These are phyloP conservation scores for Pseudonitzschia multistriata DNA, from an alignment of 108 stramenopile genomes.

Conservation along the genomic window DNA sequence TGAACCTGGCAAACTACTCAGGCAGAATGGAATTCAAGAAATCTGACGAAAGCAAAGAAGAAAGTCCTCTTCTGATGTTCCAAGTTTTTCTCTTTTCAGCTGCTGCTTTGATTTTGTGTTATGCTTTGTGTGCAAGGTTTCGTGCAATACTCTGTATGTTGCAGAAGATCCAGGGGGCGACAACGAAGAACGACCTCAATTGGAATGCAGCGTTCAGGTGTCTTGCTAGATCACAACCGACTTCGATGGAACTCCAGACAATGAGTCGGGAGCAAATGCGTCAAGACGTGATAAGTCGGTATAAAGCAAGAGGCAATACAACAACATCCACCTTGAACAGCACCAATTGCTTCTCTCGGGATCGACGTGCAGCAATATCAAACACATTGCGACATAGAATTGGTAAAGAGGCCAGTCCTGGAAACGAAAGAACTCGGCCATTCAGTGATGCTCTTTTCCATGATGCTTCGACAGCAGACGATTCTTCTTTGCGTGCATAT, in stretches of 20 bases:
- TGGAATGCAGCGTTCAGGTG: conserved; percentile 71
- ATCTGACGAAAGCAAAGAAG: background rate
- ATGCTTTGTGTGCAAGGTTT: conserved; percentile 12
- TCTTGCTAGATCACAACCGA: conserved; percentile 72
- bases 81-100: conserved; percentile 7
- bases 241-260: conserved; percentile 62
- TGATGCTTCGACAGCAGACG: conserved; percentile 8
- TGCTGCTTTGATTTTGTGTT: conserved; percentile 12
- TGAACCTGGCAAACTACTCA: conserved; percentile 31
- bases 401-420: conserved; percentile 25
- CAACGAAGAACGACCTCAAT: conserved; percentile 8
- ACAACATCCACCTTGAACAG: conserved; percentile 53
- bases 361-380: conserved; percentile 23
- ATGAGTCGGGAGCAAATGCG: conserved; percentile 75
- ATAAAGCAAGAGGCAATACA: conserved; percentile 45
- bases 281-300: conserved; percentile 61
- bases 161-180: conserved; percentile 9
- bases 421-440: conserved; percentile 43
- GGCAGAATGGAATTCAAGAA: conserved; percentile 1
- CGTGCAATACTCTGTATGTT: conserved; percentile 14
- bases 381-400: conserved; percentile 6
- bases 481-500: conserved; percentile 8
- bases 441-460: conserved; percentile 66
- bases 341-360: conserved; percentile 54
- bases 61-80: conserved; percentile 5